Conservation (phyloP, 192 early-diverging fungal genomes). For the Geranomyces michiganensis region DNA sequence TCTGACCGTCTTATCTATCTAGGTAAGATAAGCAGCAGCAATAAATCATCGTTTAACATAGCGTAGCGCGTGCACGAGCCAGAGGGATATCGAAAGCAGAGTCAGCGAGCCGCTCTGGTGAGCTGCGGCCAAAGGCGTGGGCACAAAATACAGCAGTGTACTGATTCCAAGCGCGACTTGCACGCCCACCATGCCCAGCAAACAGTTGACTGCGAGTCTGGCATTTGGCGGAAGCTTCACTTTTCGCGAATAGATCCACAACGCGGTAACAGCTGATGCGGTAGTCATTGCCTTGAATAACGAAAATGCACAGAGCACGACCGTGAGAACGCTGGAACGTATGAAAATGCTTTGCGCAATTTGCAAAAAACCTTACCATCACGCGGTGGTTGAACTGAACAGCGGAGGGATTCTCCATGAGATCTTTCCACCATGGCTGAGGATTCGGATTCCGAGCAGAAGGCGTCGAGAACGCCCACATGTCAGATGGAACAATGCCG, state of each 20-base stretch:
- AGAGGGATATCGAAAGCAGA: constrained; percentile 78
- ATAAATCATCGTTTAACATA: constrained; percentile 22
- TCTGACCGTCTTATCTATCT: too few relatives aligned
- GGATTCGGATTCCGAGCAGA: constrained; percentile 56
- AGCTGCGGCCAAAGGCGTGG: constrained; percentile 86
- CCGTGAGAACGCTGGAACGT: too few relatives aligned
- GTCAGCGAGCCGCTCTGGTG: constrained; percentile 93
- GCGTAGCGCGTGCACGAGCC: constrained; percentile 70
- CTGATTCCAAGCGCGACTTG: constrained; percentile 91
- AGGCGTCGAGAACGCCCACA: constrained; percentile 55
- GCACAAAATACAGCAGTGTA: constrained; percentile 92
- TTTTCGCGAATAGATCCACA: constrained; percentile 76
- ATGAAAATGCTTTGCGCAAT: constrained; percentile 1
- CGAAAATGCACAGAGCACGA: too few relatives aligned
- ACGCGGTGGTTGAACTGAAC: constrained; percentile 95
- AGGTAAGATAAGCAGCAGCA: too few relatives aligned
- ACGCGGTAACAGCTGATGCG: constrained; percentile 64
- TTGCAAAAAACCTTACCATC: constrained; percentile 53
- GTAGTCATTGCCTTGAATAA: constrained; percentile 75
- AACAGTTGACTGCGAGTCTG: constrained; percentile 68
- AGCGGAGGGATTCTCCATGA: constrained; percentile 91
- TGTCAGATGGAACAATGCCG: constrained; percentile 72
- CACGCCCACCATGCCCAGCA: constrained; percentile 73
- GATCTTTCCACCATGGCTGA: constrained; percentile 75
- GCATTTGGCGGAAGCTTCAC: constrained; percentile 71